Base-by-base conservation (phyloP, 2,329 filamentous ascomycete species). In the Pseudocercospora cruenta region DNA sequence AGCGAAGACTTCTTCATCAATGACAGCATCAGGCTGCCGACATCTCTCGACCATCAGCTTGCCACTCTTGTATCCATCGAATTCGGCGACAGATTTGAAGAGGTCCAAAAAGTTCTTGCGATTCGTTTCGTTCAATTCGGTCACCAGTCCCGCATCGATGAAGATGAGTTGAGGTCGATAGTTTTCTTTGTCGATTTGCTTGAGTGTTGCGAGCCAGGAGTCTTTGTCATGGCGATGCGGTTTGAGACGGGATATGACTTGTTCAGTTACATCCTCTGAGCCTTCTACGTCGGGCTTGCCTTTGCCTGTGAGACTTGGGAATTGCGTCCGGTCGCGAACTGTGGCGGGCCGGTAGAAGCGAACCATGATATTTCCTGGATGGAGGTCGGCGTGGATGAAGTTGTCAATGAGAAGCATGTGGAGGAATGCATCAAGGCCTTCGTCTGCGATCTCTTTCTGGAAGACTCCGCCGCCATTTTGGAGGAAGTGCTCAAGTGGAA, bases 301-400 rank as follows among this genome's bases (percentile, higher is more conserved):
- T 12, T 65, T 70, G 53, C 72, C 63, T 7, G 57, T 69, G 28
- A 74, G 63, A 14, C 61, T 54, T 0, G 64, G 54, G 2, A 71
- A 57, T 9, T 64, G 63, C 8, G 71, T 65, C 31, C 70, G 64
- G 0, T 96, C 82, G 58, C 90, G 87, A 0, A 94, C 86, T 67
- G 90, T 86, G 14, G 89, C 88, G 0, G 94, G 89, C 74, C 94
- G 89, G 80, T 98, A 97, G 82, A 99, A 99, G 69, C 96, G 93
- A 55, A 99, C 94, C 94, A 99, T 98, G 80, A 99, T 98, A 78
- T 99, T 99, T 26, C 95, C 95, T 0, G 95, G 95, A 77, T 99
- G 95, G 31, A 99, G 82, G 77, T 99, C 95, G 4, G 95, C 94
- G 76, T 99, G 95, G 26, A 97, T 90, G 78, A 99, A 99, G 78